Base-by-base conservation (phyloP, 805 yeast genomes). In the Myxozyma geophila region DNA sequence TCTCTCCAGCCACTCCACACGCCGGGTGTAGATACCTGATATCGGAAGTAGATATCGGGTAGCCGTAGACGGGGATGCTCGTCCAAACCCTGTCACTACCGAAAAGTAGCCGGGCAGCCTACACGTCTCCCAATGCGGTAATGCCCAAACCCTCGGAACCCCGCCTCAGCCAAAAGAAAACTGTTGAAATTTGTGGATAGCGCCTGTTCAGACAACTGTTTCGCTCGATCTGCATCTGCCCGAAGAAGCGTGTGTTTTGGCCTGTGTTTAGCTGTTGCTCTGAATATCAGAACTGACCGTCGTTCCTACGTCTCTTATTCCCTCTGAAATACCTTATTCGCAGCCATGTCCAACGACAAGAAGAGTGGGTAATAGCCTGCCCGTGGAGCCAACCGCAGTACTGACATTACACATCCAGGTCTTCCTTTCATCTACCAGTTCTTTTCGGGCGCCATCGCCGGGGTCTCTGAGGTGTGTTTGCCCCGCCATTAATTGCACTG, bases 351-450 rank as follows among this genome's bases (percentile, higher is more conserved):
- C 33, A 46, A 51, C 54, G 65, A 62, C 13, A 49, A 56, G 59
- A 58, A 62, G 54, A 58, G 66, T 62, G 33, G n/a, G 62, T 48
- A 12, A n/a, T 6, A 12, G 40, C 33, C 17, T 4, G n/a, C 23
- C 23, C 28, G 21, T n/a, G 2, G 40, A n/a, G 17, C 43, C 7
- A 13, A 6, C 21, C 44, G 12, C 35, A 19, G 7, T n/a, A n/a
- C 51, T 54, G 50, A 43, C 41, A 54, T 7, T 54, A 12, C 8
- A 10, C 19, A 36, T 19, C 23, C 55, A 66, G 69, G 60, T n/a
- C 80, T 93, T 71, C 98, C 98, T 43, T 95, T 95, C 74, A 74
- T 86, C 47, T 93, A 95, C 82, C 98, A 95, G 78, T 95, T 95
- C 76, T 81, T 82, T 67, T 87, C 91, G 65, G 99, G 96, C 71